phyloP scores from a whole-genome alignment of 1,139 yeast genomes.

The Debaryomyces coudertii region DNA sequence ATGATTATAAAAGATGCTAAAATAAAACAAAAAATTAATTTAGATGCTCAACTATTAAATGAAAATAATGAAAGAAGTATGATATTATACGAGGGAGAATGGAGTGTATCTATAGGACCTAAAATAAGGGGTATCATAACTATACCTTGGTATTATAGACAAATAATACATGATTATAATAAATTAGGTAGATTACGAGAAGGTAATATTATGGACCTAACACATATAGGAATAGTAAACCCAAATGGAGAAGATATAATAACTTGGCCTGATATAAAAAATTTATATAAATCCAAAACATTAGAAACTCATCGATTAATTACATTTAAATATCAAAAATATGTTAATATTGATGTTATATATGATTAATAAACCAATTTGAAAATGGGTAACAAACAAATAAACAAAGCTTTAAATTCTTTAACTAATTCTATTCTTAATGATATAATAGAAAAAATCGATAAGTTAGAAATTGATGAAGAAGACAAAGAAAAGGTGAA shows the following conservation, averaged over 20 bases:
- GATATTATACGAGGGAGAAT: not conserved
- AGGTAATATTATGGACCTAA: conserved; percentile 7
- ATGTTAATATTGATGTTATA: too few relatives aligned
- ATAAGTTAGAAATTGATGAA: too few relatives aligned
- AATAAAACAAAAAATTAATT: not conserved
- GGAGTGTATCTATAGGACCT: not conserved
- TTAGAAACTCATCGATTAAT: conserved; percentile 4
- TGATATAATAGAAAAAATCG: too few relatives aligned
- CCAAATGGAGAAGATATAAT: not conserved
- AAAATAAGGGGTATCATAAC: not conserved
- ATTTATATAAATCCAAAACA: not conserved
- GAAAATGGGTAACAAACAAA: too few relatives aligned
- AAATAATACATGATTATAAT: conserved; percentile 7
- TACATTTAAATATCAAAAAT: conserved; percentile 1
- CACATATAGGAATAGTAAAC: conserved; percentile 7
- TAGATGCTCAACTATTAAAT: conserved; percentile 3
- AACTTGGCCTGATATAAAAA: conserved; percentile 1
- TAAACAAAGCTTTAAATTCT: too few relatives aligned
- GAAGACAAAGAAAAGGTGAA: too few relatives aligned
- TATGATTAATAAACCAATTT: too few relatives aligned
- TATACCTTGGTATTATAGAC: conserved; percentile 7
- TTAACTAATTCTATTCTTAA: too few relatives aligned
- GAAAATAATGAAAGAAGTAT: conserved; percentile 2
- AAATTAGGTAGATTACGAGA: conserved; percentile 2
- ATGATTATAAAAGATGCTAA: not conserved